Evolutionary conservation across 345 rosid genomes (phyloP).

Genomic region (Pugionium cornutum): DNA sequence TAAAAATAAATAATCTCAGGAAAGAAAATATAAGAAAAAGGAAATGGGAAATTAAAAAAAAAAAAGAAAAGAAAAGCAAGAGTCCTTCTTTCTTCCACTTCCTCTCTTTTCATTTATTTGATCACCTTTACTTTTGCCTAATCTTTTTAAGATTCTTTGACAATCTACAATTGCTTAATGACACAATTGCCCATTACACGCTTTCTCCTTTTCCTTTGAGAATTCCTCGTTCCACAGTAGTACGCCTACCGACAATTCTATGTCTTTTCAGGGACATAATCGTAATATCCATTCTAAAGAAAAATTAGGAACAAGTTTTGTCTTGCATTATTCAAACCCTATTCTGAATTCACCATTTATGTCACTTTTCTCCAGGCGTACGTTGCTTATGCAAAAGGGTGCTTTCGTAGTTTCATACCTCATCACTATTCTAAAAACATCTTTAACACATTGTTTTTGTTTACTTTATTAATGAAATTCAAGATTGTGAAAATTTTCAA

Average conservation of each 20-base stretch:
- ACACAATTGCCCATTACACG: conserved; percentile 32
- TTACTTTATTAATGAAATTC: no score
- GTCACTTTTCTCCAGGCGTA: not conserved
- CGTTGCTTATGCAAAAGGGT: conserved; percentile 35
- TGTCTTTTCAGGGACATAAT: conserved; percentile 16
- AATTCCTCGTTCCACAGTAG: conserved; percentile 16
- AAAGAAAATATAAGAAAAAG: not conserved
- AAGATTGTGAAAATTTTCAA: conserved; percentile 54
- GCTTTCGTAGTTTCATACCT: conserved; percentile 38
- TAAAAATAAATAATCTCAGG: no score
- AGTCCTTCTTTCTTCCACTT: conserved; percentile 39
- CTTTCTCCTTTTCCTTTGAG: not conserved
- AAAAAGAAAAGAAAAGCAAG: conserved; percentile 46
- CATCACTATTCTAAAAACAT: no score
- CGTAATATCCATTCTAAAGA: conserved; percentile 1
- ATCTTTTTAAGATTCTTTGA: conserved; percentile 46
- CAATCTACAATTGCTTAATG: conserved; percentile 23
- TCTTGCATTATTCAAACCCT: conserved; percentile 39
- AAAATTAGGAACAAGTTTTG: conserved; percentile 25
- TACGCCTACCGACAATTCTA: conserved; percentile 28
- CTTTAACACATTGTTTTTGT: no score
- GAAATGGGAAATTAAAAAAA: conserved; percentile 14
- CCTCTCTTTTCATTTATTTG: conserved; percentile 40
- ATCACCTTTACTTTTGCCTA: conserved; percentile 47
- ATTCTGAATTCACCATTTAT: conserved; percentile 36